Evolutionary conservation across 352 stramenopile species (phyloP), one percentile per base, ranked within the genome.

Genomic region (Phytophthora foliorum): DNA sequence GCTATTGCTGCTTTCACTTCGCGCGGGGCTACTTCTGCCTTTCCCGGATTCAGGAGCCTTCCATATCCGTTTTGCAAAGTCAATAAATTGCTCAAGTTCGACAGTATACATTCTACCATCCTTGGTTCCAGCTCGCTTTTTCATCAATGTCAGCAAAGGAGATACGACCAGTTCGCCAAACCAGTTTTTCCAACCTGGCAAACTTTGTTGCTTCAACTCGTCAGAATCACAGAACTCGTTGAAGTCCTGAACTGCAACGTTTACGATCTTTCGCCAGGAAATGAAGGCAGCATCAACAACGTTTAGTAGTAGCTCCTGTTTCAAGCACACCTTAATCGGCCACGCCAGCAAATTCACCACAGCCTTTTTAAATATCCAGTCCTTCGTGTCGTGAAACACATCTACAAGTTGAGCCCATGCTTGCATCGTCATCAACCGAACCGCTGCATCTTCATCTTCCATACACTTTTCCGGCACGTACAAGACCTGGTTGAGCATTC

Each of bases 311-410:
- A 63, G 46, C 53, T 91, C 85, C 22, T 87, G 67, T 34, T 90
- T 53, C 0, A 93, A 57, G 41, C 81, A 80, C 13, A 76, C 51
- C 8, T 83, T 54, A 6, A 90, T 75, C 9, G 85, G 85, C 25
- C 72, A 74, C 25, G 79, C 46, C 19, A 93, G 60, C 31, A 93
- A 70, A 62, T 75, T 64, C 3, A 91, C 60, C 6, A 89, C 58
- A 0, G 73, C 67, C 21, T 82, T 84, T 53, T 90, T 86, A 49
- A 90, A 88, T 11, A 90, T 42, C 85, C 85, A 93, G 11, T 80
- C 65, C 2, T 77, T 53, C 29, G 59, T 81, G 16, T 75, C 50
- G 19, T 72, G 82, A 50, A 91, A 90, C 19, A 90, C 71, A 17
- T 70, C 55, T 2, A 86, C 69, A 3, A 93, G 45, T n/a, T 74